phyloP scores from a whole-genome alignment of 306 rosid species.

The Acacia crassicarpa region DNA sequence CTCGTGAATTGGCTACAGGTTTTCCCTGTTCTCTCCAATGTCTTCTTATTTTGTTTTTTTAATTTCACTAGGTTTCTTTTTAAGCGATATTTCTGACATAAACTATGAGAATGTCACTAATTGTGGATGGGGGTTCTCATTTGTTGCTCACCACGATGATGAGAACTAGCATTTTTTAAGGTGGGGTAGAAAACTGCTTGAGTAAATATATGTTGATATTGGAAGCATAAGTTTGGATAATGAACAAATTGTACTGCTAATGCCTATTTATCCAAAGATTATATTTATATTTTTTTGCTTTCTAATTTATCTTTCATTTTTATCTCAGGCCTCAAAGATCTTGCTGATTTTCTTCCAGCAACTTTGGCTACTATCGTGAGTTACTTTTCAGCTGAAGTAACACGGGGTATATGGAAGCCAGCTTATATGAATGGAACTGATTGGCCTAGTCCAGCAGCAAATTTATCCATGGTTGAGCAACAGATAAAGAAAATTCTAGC shows the following conservation, averaged over 20 bases:
- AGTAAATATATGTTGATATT: not conserved
- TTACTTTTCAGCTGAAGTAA: constrained; percentile 93
- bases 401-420: constrained; percentile 97
- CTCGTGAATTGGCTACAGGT: constrained; percentile 95
- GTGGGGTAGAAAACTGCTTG: not conserved
- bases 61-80: not conserved
- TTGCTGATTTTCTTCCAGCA: constrained; percentile 90
- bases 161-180: not conserved
- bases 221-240: constrained; percentile 11
- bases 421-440: constrained; percentile 91
- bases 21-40: constrained; percentile 23
- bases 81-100: constrained; percentile 9
- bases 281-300: constrained; percentile 22
- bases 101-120: constrained; percentile 11
- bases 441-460: constrained; percentile 99
- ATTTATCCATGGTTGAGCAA: constrained; percentile 74
- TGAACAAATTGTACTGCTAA: constrained; percentile 1
- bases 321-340: constrained; percentile 83
- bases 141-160: not conserved
- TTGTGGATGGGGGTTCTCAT: not conserved
- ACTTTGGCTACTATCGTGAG: constrained; percentile 83
- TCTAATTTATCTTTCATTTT: constrained; percentile 27
- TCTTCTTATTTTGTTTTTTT: not conserved
- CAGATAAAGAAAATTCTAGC: constrained; percentile 83
- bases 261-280: constrained; percentile 2